A percentile compares a stretch with the other conserved stretches of the same genome.
phyloP scores from a whole-genome alignment of 208 protist species.

The Trypanosoma avium region DNA sequence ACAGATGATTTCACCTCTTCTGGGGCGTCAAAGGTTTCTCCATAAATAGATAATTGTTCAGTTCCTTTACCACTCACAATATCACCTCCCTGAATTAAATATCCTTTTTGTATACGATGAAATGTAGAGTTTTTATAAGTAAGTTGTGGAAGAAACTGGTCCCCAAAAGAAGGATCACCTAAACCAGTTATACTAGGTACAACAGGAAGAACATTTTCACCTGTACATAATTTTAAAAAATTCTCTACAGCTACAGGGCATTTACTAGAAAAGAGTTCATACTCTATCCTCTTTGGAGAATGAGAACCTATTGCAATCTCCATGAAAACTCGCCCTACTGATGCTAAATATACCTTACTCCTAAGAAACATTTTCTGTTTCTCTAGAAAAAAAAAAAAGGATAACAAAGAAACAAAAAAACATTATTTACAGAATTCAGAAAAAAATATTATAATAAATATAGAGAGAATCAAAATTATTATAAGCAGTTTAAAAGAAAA shows the following conservation, averaged over 20 bases:
- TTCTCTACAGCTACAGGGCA: constrained; percentile 82
- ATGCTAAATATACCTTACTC: constrained; percentile 25
- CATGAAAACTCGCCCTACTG: constrained; percentile 65
- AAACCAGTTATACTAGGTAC: constrained; percentile 57
- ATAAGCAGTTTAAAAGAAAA: no score
- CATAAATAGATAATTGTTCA: constrained; percentile 97
- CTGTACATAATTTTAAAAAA: constrained; percentile 89
- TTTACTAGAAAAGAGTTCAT: constrained; percentile 77
- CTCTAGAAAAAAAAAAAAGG: constrained; percentile 14
- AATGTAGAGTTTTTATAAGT: constrained; percentile 90
- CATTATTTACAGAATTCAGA: neutral
- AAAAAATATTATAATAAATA: constrained; percentile 1
- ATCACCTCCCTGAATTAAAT: constrained; percentile 92
- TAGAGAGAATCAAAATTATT: neutral
- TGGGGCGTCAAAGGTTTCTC: constrained; percentile 91
- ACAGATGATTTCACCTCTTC: constrained; percentile 94
- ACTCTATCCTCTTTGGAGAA: constrained; percentile 59
- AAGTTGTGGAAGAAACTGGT: constrained; percentile 85
- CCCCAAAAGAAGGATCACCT: constrained; percentile 64
- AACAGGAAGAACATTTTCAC: constrained; percentile 66
- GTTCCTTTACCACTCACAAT: constrained; percentile 85
- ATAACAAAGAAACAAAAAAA: constrained; percentile 14
- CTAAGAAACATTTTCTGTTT: constrained; percentile 36
- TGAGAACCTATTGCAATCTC: constrained; percentile 62
- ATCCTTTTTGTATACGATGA: constrained; percentile 91